Evolutionary conservation across 495 filamentous ascomycete genomes (phyloP).

Genomic region (Aspergillus cavernicola): DNA sequence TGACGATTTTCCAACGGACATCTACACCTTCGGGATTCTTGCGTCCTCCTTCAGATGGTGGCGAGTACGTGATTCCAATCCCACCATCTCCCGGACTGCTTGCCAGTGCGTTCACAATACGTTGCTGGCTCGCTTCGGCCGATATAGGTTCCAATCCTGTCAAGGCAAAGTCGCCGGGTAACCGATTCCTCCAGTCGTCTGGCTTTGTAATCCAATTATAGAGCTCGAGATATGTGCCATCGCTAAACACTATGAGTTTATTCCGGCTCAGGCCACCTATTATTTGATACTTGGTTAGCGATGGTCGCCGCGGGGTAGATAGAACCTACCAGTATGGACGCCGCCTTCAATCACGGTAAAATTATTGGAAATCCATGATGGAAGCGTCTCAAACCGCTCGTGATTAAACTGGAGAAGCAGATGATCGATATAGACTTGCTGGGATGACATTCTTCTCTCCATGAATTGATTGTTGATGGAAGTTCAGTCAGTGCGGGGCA

Average conservation of each 20-base stretch:
- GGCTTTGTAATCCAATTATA: conserved; percentile 13
- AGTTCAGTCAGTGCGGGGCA: conserved; percentile 1
- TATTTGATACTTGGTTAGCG: neutral
- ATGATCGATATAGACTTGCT: conserved; percentile 14
- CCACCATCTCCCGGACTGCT: neutral
- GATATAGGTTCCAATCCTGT: conserved; percentile 3
- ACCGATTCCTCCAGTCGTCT: conserved; percentile 2
- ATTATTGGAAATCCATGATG: conserved; percentile 6
- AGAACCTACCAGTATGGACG: conserved; percentile 1
- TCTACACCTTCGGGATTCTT: conserved; percentile 5
- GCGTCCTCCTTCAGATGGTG: conserved; percentile 8
- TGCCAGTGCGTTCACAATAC: neutral
- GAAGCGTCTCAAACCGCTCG: conserved; percentile 6
- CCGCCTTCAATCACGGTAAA: conserved; percentile 13
- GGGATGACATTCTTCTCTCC: conserved; percentile 3
- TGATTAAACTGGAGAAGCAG: conserved; percentile 8
- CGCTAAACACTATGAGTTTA: conserved; percentile 11
- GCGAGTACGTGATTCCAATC: conserved; percentile 7
- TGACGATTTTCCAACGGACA: conserved; percentile 11
- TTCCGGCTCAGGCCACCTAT: conserved; percentile 11
- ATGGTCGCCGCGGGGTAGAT: neutral
- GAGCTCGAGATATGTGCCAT: conserved; percentile 14
- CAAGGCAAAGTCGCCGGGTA: conserved; percentile 12
- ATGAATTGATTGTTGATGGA: neutral
- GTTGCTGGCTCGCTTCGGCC: conserved; percentile 5